phyloP scores from a whole-genome alignment of 106 monocot genomes.

The Gastrodia elata region DNA sequence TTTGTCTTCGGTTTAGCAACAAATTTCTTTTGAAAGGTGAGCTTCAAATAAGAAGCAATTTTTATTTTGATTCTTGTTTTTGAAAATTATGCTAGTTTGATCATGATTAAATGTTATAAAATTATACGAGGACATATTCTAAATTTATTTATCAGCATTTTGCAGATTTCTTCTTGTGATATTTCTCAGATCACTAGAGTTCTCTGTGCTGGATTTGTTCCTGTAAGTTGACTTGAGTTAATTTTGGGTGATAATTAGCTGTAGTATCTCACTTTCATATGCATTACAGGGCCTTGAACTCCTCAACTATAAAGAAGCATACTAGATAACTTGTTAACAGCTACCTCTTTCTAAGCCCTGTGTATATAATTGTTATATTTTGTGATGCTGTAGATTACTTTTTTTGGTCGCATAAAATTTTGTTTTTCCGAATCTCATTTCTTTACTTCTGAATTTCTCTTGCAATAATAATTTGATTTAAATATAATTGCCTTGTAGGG shows the following conservation, averaged over 20 bases:
- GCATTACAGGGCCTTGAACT: background rate
- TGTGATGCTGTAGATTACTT: background rate
- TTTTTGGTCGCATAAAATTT: background rate
- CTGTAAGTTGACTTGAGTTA: conserved; percentile 48
- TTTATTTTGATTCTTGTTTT: background rate
- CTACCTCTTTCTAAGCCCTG: background rate
- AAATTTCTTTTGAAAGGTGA: too few relatives aligned
- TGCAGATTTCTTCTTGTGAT: conserved; percentile 71
- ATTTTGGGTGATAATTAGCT: background rate
- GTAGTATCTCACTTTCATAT: background rate
- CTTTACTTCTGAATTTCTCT: background rate
- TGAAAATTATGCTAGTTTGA: background rate
- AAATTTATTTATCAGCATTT: conserved; percentile 8
- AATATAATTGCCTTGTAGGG: background rate
- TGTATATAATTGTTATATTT: too few relatives aligned
- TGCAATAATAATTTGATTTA: background rate
- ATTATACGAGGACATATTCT: background rate
- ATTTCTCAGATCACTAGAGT: conserved; percentile 43
- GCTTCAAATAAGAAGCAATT: too few relatives aligned
- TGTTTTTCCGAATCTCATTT: background rate
- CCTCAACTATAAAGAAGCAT: background rate
- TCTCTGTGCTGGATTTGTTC: conserved; percentile 71
- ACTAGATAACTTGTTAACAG: background rate
- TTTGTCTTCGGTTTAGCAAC: too few relatives aligned
- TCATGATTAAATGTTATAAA: background rate